Base-by-base conservation (phyloP, 108 stramenopile genomes). In the Skeletonema tropicum region DNA sequence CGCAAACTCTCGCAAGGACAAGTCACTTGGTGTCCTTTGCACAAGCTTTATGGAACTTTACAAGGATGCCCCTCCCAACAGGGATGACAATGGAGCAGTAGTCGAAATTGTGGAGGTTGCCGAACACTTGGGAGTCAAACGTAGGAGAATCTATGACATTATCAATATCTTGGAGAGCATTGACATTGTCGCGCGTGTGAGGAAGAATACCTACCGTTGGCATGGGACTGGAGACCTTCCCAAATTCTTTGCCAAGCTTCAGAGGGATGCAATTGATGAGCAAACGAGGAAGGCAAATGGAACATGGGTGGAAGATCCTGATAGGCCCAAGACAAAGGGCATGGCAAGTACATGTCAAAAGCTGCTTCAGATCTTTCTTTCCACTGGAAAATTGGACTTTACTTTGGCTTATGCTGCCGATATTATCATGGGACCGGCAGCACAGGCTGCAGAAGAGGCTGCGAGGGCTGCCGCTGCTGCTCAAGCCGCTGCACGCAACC, bases 131-230 rank as follows among this genome's bases (percentile, higher is more conserved):
- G 94, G 89, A 11, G 96, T 98, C 17, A 94, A 94, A 70, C 89
- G 96, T 25, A 84, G 97, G 19, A 83, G 97, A 21, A 97, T 98
- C 33, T 98, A 98, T 77, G 97, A 98, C 75, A 89, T 98, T 8
- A 92, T 97, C 72, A 98, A 98, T 73, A 96, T 98, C 78, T 76
- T 98, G 73, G 96, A 97, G 78, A 79, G 88, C 36, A 66, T 98
- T 13, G 66, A 78, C 23, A 80, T 98, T 30, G 91, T 97, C 2
- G 68, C 75, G 29, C 86, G 94, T 23, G 78, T 91, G 57, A 81
- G 86, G 48, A 97, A 97, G 83, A 98, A 98, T 71, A 94, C 94
- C 0, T 98, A 98, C 73, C 73, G 81, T 17, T 97, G 94, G 92
- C 87, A 90, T 70, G 96, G 96, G 31, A 71, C 64, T 67, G 85